phyloP scores from a whole-genome alignment of 345 rosid species.

The Ceriops tagal region DNA sequence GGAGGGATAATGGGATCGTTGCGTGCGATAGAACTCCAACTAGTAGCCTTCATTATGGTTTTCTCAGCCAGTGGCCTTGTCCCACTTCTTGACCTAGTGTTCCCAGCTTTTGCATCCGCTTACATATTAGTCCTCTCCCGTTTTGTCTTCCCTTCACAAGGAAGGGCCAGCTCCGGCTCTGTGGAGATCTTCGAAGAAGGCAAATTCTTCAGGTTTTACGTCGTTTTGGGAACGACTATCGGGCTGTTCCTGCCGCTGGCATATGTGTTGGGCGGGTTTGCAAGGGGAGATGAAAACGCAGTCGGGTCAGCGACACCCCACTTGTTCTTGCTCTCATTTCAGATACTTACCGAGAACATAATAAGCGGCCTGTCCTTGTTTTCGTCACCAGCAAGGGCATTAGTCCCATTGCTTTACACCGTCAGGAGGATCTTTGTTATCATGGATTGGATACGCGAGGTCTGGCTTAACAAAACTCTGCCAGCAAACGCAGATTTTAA shows the following conservation, averaged over 20 bases:
- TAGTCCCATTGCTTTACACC: conserved; percentile 76
- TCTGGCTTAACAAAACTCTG: conserved; percentile 64
- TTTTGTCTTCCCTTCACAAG: conserved; percentile 62
- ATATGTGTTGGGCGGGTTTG: conserved; percentile 87
- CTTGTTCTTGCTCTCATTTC: conserved; percentile 79
- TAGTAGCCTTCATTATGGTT: conserved; percentile 85
- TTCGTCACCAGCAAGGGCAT: conserved; percentile 79
- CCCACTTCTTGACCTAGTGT: conserved; percentile 71
- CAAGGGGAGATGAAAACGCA: conserved; percentile 74
- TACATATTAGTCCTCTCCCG: conserved; percentile 59
- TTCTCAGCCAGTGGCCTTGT: conserved; percentile 91
- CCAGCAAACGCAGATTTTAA: conserved; percentile 44
- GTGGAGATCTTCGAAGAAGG: conserved; percentile 61
- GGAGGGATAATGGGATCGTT: conserved; percentile 74
- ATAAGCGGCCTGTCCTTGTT: conserved; percentile 66
- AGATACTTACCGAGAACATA: conserved; percentile 77
- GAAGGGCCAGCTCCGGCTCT: conserved; percentile 25
- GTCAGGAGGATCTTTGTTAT: conserved; percentile 71
- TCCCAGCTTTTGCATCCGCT: conserved; percentile 66
- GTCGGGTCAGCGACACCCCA: conserved; percentile 83
- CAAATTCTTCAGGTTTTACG: conserved; percentile 56
- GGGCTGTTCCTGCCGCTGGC: conserved; percentile 89
- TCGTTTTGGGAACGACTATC: conserved; percentile 57
- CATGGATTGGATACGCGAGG: conserved; percentile 66
- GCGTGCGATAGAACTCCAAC: conserved; percentile 80